phyloP scores from a whole-genome alignment of 306 rosid species.

The Clitoria ternatea region DNA sequence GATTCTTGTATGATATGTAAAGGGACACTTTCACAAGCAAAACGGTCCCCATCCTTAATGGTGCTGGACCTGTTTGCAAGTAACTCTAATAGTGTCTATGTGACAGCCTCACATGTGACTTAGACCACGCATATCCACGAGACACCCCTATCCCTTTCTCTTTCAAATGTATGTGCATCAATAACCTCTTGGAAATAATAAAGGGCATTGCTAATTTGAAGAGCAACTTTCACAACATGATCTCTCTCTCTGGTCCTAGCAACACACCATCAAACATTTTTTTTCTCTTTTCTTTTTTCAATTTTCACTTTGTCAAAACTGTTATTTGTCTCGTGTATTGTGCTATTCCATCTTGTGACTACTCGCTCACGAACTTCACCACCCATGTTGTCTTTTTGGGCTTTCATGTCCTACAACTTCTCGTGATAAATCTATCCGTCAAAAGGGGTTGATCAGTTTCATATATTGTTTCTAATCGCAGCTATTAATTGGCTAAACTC shows the following conservation, averaged over 20 bases:
- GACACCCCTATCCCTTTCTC: conserved; percentile 22
- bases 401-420: conserved; percentile 7
- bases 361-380: conserved; percentile 21
- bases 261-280: neutral
- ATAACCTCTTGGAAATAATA: neutral
- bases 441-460: neutral
- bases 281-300: too few species aligned
- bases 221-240: neutral
- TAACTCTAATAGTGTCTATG: conserved; percentile 10
- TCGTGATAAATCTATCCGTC: conserved; percentile 21
- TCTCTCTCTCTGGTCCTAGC: neutral
- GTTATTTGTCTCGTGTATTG: conserved; percentile 26
- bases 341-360: conserved; percentile 31
- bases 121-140: conserved; percentile 12
- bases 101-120: conserved; percentile 47
- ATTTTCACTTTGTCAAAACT: conserved; percentile 7
- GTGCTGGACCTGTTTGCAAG: conserved; percentile 29
- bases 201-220: neutral
- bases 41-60: conserved; percentile 38
- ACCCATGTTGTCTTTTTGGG: conserved; percentile 14
- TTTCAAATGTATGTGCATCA: conserved; percentile 12
- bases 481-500: neutral
- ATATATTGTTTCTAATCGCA: neutral
- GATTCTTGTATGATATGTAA: conserved; percentile 49
- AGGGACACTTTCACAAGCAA: conserved; percentile 39